A percentile compares a stretch with the other conserved stretches of the same genome.
Conservation (phyloP, 2,329 filamentous ascomycete genomes). For the Trichoderma sp. region DNA sequence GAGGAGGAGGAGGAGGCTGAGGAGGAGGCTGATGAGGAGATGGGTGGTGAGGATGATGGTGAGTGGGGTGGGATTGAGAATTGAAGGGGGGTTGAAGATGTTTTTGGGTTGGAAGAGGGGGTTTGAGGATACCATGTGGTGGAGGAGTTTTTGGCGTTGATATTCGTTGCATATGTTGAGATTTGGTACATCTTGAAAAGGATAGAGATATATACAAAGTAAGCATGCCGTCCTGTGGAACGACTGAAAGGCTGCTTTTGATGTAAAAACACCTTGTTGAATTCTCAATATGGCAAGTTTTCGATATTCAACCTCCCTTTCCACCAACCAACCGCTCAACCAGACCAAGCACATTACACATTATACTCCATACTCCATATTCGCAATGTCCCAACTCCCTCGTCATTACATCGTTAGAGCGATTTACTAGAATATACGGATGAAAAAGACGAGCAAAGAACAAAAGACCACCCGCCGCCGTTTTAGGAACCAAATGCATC, state of each 20-base stretch:
- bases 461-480: not conserved
- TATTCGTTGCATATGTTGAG: not conserved
- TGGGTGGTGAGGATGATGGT: constrained; percentile 43
- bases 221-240: too few species aligned
- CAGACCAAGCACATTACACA: not conserved
- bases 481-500: too few species aligned
- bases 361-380: constrained; percentile 3
- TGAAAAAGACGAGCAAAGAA: not conserved
- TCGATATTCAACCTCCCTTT: not conserved
- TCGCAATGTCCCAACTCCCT: not conserved
- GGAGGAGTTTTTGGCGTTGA: constrained; percentile 34
- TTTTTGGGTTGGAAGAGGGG: not conserved
- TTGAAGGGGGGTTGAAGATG: constrained; percentile 4
- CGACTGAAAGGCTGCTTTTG: too few species aligned
- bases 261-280: too few species aligned
- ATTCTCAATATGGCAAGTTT: not conserved
- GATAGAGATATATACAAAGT: too few species aligned
- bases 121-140: constrained; percentile 1
- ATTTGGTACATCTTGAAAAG: too few species aligned
- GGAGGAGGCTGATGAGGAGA: constrained; percentile 45
- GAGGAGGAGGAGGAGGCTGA: constrained; percentile 39
- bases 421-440: not conserved
- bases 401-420: constrained; percentile 19
- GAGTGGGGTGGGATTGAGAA: constrained; percentile 73
- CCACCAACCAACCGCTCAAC: not conserved